Base-by-base conservation (phyloP, 2,329 filamentous ascomycete genomes). In the Aureobasidium sp. region DNA sequence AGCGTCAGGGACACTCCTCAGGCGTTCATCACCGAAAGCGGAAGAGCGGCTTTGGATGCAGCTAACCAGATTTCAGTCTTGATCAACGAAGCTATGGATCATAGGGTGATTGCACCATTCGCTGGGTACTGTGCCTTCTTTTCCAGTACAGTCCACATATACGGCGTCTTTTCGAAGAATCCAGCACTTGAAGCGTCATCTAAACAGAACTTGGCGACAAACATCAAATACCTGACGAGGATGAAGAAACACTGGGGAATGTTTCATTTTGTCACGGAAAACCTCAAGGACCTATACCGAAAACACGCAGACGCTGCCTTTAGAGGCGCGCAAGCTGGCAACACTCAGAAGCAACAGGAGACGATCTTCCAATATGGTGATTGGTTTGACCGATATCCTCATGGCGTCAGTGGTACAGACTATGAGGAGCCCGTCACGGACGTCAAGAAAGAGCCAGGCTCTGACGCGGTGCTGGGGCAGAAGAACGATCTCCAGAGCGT, bases 181-280 rank as follows among this genome's bases (percentile, higher is more conserved):
- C 78, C 85, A 15, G 78, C 84, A 12, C 81, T 95, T 54, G 90
- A 96, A 72, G 82, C 83, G 14, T 83, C 84, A 9, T 91, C 90
- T 9, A 96, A 95, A 75, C 85, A 86, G 66, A 92, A 96, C 69
- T 79, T 97, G 17, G 86, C 89, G 0, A 89, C 87, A 66, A 97
- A 96, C 66, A 88, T 97, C 68, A 90, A 88, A 70, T 97, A 94
- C 69, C 77, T 99, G 48, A 88, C 88, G 60, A 94, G 90, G 74
- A 96, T 97, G 90, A 97, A 96, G 79, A 90, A 90, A 64, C 92
- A 94, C 70, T 99, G 94, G 94, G 94, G 93, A 64, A 96, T 97
- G 88, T 97, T 97, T 71, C 90, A 96, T 72, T 97, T 91, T 77
- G 92, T 97, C 83, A 88, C 91, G 0, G 92, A 97, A 71, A 94